Percentiles rank a stretch among this genome's conserved stretches.
Evolutionary conservation across 345 rosid species (phyloP).

Genomic region (Corchorus olitorius): DNA sequence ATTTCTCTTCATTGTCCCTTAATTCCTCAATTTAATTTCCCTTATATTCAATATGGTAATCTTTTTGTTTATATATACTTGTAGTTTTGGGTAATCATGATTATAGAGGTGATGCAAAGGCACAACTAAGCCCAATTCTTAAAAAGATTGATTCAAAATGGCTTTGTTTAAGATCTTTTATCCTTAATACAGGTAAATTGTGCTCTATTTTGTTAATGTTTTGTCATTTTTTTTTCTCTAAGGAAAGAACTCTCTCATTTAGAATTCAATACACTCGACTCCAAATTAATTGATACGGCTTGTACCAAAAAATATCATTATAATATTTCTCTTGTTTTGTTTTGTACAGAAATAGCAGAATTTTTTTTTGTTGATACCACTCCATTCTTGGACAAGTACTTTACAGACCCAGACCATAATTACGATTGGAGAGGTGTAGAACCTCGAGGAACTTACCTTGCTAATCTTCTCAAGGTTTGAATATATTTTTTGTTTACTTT

Average conservation of each 20-base stretch:
- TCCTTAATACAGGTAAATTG: slow-evolving; percentile 27
- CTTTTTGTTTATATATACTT: not conserved
- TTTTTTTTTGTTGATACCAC: slow-evolving; percentile 39
- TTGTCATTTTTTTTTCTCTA: no score
- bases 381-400: slow-evolving; percentile 35
- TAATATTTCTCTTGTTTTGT: not conserved
- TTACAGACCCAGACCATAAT: slow-evolving; percentile 16
- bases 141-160: slow-evolving; percentile 29
- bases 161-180: slow-evolving; percentile 35
- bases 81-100: slow-evolving; percentile 46
- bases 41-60: not conserved
- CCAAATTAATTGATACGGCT: no score
- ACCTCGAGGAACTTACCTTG: slow-evolving; percentile 30
- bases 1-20: not conserved
- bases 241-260: no score
- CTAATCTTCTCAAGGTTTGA: slow-evolving; percentile 30
- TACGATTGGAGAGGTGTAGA: slow-evolving; percentile 38
- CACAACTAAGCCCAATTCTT: slow-evolving; percentile 30
- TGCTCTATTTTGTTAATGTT: not conserved
- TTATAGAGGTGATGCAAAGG: slow-evolving; percentile 40
- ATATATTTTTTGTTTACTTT: not conserved
- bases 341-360: slow-evolving; percentile 25
- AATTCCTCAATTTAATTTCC: not conserved
- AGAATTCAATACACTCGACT: no score
- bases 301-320: not conserved